These are phyloP conservation scores for Ophidiomyces ophidiicola DNA, from an alignment of 2,329 filamentous ascomycete genomes.

Conservation along the genomic window DNA sequence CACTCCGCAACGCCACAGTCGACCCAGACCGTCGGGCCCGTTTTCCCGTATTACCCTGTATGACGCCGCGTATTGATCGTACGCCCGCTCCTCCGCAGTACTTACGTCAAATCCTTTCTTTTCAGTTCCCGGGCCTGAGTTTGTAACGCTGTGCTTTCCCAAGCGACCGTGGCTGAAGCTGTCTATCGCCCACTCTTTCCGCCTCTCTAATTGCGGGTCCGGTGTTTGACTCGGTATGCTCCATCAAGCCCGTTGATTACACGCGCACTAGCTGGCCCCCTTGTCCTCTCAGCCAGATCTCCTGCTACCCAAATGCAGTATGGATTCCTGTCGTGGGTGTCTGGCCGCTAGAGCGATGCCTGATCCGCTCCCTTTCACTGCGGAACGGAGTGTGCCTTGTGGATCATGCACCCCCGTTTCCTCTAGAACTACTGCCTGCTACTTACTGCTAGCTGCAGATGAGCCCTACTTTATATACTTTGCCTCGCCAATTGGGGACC, in stretches of 20 bases:
- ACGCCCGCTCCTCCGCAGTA: no score
- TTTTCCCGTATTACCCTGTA: no score
- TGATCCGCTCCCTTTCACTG: neutral
- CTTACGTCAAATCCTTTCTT: no score
- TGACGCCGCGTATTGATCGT: no score
- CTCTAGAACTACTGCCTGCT: constrained; percentile 4
- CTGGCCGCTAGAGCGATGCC: constrained; percentile 12
- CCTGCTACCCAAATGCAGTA: constrained; percentile 2
- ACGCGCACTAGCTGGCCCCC: neutral
- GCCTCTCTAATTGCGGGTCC: neutral
- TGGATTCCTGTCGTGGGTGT: constrained; percentile 8
- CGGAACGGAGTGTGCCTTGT: constrained; percentile 6
- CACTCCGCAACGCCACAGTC: no score
- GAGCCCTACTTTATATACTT: constrained; percentile 8
- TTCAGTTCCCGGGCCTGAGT: no score
- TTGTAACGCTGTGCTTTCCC: neutral
- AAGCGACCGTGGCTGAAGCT: constrained; percentile 3
- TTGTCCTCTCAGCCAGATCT: constrained; percentile 3
- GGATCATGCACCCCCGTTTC: neutral
- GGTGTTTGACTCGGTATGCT: constrained; percentile 1
- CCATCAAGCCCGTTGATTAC: constrained; percentile 4
- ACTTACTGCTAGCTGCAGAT: constrained; percentile 4
- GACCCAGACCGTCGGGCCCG: constrained; percentile 3
- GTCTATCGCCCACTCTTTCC: neutral
- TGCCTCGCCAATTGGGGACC: constrained; percentile 6